phyloP scores from a whole-genome alignment of 257 asterid species.

The Primulina tabacum region DNA sequence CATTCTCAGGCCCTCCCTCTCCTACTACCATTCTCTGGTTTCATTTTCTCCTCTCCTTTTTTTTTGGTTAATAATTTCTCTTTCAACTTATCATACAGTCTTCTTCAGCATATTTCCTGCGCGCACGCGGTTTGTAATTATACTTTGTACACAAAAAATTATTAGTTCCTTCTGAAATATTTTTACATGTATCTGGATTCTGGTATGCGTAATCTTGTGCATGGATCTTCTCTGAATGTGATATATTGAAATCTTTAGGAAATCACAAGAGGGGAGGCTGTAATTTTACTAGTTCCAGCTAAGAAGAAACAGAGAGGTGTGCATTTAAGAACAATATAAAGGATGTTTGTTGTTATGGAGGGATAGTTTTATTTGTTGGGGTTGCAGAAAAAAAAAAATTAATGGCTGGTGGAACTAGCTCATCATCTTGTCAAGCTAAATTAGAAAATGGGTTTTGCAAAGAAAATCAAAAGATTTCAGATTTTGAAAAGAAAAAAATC shows the following conservation, averaged over 20 bases:
- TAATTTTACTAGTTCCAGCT: background rate
- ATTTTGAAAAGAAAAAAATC: constrained; percentile 34
- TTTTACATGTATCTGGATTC: background rate
- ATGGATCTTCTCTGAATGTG: background rate
- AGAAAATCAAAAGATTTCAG: constrained; percentile 32
- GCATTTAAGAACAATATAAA: background rate
- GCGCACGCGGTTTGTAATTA: background rate
- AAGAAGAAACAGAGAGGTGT: constrained; percentile 17
- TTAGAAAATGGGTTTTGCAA: constrained; percentile 43
- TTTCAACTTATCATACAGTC: background rate
- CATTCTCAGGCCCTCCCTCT: constrained; percentile 30
- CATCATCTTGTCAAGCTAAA: constrained; percentile 36
- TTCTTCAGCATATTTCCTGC: background rate
- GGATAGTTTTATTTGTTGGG: background rate
- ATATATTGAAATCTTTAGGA: background rate
- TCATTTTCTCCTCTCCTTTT: constrained; percentile 28
- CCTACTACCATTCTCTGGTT: constrained; percentile 43
- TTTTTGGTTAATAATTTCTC: background rate
- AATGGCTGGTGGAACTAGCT: constrained; percentile 59
- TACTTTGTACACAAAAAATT: too few relatives aligned
- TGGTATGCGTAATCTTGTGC: background rate
- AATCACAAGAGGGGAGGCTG: background rate
- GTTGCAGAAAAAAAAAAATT: background rate
- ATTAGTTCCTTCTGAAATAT: background rate
- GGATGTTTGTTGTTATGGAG: constrained; percentile 1